phyloP scores from a whole-genome alignment of 164 flowering plant genomes.

The Santalum album region DNA sequence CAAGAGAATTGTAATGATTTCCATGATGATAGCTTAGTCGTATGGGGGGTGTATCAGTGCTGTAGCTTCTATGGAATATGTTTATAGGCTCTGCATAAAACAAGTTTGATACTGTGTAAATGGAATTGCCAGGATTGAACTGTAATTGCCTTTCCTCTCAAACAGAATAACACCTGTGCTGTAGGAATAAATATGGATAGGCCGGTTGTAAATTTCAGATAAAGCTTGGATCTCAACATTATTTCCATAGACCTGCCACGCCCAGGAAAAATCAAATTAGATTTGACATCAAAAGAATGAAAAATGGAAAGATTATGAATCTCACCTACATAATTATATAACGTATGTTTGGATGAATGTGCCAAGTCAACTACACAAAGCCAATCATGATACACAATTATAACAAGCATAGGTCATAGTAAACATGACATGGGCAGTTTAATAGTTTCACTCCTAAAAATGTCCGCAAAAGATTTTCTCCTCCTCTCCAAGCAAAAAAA shows the following conservation, averaged over 20 bases:
- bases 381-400: too few species aligned
- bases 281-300: background rate
- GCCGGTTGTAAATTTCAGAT: constrained; percentile 93
- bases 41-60: constrained; percentile 82
- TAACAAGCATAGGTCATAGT: too few species aligned
- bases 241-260: constrained; percentile 86
- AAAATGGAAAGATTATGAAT: background rate
- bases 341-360: too few species aligned
- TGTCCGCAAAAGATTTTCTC: too few species aligned
- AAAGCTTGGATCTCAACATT: constrained; percentile 95
- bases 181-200: constrained; percentile 92
- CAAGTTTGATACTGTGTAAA: constrained; percentile 1
- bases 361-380: too few species aligned
- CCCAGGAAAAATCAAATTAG: background rate
- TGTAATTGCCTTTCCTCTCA: background rate
- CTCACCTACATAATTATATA: too few species aligned
- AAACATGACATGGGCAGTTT: too few species aligned
- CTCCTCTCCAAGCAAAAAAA: too few species aligned
- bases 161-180: constrained; percentile 56
- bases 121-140: background rate
- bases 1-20: constrained; percentile 97
- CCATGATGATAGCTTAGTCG: constrained; percentile 92
- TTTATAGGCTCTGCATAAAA: constrained; percentile 82
- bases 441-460: too few species aligned
- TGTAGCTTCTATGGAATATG: constrained; percentile 86